phyloP scores from a whole-genome alignment of 805 yeast species.

The Danielia reshetovae region DNA sequence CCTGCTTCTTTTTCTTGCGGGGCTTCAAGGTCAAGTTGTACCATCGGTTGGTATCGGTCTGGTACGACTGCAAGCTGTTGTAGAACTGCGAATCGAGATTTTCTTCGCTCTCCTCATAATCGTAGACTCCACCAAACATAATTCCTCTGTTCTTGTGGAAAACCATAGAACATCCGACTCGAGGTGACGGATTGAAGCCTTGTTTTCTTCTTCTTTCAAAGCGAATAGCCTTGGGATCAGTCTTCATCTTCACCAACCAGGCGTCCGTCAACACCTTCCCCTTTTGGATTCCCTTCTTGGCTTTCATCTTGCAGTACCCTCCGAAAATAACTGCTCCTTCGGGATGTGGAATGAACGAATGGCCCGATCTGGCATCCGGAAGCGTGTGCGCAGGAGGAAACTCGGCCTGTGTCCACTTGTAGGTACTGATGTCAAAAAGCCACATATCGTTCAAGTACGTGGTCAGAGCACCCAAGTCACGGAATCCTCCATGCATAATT shows the following conservation, averaged over 20 bases:
- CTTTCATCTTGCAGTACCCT: slow-evolving; percentile 91
- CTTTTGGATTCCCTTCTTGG: slow-evolving; percentile 80
- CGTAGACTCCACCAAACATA: slow-evolving; percentile 93
- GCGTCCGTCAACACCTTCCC: slow-evolving; percentile 86
- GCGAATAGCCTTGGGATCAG: slow-evolving; percentile 68
- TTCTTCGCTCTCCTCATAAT: slow-evolving; percentile 93
- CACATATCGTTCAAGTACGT: slow-evolving; percentile 83
- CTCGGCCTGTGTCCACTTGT: slow-evolving; percentile 88
- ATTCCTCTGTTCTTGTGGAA: slow-evolving; percentile 89
- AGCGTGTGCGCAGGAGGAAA: slow-evolving; percentile 75
- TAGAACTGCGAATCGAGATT: slow-evolving; percentile 78
- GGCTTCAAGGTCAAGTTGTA: slow-evolving; percentile 64
- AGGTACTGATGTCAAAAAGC: slow-evolving; percentile 85
- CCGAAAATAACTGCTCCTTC: slow-evolving; percentile 90
- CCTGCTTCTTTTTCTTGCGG: slow-evolving; percentile 47
- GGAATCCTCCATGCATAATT: slow-evolving; percentile 85
- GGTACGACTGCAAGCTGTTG: slow-evolving; percentile 77
- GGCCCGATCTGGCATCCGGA: slow-evolving; percentile 95
- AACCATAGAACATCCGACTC: slow-evolving; percentile 93
- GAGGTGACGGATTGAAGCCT: slow-evolving; percentile 85
- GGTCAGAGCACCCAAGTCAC: slow-evolving; percentile 82
- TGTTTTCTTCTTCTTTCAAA: slow-evolving; percentile 91
- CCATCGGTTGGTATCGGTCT: slow-evolving; percentile 87
- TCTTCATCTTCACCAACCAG: slow-evolving; percentile 85
- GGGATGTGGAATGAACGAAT: slow-evolving; percentile 70